phyloP scores from a whole-genome alignment of 495 filamentous ascomycete species.

The Daldinia grandis region DNA sequence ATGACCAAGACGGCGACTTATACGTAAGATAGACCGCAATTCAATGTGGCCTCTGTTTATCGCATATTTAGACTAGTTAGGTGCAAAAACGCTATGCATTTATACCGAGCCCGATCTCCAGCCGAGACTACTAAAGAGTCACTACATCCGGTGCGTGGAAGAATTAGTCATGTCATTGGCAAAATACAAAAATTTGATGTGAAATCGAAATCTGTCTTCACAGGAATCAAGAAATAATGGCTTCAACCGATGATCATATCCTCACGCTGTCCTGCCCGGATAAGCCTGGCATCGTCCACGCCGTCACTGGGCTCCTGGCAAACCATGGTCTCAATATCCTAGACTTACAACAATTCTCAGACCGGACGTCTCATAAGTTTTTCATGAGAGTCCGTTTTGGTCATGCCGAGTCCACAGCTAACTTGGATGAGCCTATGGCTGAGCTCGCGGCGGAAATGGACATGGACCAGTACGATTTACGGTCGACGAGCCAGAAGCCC shows the following conservation, averaged over 20 bases:
- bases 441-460: slow-evolving; percentile 63
- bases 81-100: slow-evolving; percentile 40
- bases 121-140: slow-evolving; percentile 32
- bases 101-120: slow-evolving; percentile 42
- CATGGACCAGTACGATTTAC: slow-evolving; percentile 68
- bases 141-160: slow-evolving; percentile 17
- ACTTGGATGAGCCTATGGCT: slow-evolving; percentile 61
- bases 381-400: slow-evolving; percentile 82
- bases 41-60: slow-evolving; percentile 16
- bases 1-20: slow-evolving; percentile 6
- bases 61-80: slow-evolving; percentile 25
- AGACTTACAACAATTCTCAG: slow-evolving; percentile 78
- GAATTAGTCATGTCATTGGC: slow-evolving; percentile 40
- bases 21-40: slow-evolving; percentile 4
- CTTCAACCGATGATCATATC: slow-evolving; percentile 63
- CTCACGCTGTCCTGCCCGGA: slow-evolving; percentile 80
- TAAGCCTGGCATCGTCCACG: slow-evolving; percentile 77
- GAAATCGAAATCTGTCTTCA: slow-evolving; percentile 24
- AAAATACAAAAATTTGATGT: slow-evolving; percentile 25
- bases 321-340: slow-evolving; percentile 73
- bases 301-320: slow-evolving; percentile 75
- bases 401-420: slow-evolving; percentile 53
- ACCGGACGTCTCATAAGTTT: slow-evolving; percentile 70
- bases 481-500: slow-evolving; percentile 67
- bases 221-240: slow-evolving; percentile 31